These are phyloP conservation scores for Entomortierella chlamydospora DNA, from an alignment of 192 early-diverging fungal genomes.

Conservation along the genomic window DNA sequence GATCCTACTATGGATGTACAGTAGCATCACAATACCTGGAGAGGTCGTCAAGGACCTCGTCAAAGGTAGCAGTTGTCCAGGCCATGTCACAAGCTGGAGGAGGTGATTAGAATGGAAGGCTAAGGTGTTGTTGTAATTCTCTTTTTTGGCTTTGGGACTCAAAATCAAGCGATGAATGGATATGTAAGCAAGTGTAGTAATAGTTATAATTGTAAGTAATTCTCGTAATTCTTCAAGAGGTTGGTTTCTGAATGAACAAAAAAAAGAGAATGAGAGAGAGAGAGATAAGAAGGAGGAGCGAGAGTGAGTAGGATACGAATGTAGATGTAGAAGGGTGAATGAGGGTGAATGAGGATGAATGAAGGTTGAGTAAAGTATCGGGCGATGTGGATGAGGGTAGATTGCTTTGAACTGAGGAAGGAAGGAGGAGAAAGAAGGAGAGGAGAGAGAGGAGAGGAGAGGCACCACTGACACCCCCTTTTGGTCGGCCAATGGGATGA, in stretches of 20 bases:
- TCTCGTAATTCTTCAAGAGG: too few relatives aligned
- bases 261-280: background rate
- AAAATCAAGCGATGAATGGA: too few relatives aligned
- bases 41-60: constrained; percentile 90
- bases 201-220: too few relatives aligned
- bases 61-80: constrained; percentile 75
- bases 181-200: too few relatives aligned
- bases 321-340: background rate
- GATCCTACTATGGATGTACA: too few relatives aligned
- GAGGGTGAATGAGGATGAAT: background rate
- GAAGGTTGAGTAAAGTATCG: too few relatives aligned
- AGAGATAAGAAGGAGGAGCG: too few relatives aligned
- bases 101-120: constrained; percentile 45
- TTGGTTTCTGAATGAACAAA: background rate
- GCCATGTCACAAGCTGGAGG: constrained; percentile 48
- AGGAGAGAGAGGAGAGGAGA: constrained; percentile 1
- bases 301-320: too few relatives aligned
- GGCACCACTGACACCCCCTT: background rate
- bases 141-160: too few relatives aligned
- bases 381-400: too few relatives aligned
- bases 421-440: background rate
- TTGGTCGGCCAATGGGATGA: background rate
- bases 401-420: background rate
- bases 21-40: too few relatives aligned
- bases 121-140: too few relatives aligned